These are phyloP conservation scores for Talaromyces amestolkiae DNA, from an alignment of 2,329 filamentous ascomycete species.

Conservation along the genomic window DNA sequence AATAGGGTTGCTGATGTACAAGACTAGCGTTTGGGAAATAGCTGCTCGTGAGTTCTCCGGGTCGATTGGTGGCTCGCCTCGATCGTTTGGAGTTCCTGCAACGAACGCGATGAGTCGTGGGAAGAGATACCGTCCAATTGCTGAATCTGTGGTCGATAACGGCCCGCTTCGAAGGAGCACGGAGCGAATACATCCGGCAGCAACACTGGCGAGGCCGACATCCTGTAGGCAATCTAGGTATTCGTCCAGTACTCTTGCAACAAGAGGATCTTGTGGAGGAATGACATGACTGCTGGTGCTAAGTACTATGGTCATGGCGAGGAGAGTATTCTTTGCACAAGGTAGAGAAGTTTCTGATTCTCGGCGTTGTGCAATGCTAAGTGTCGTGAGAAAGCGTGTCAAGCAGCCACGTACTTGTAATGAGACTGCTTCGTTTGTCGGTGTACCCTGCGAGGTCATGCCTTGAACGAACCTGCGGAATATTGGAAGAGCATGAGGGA, in stretches of 20 bases:
- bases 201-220: slow-evolving; percentile 68
- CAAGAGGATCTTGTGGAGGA: slow-evolving; percentile 69
- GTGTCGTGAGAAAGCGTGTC: slow-evolving; percentile 74
- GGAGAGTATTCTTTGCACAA: slow-evolving; percentile 88
- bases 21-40: slow-evolving; percentile 70
- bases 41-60: slow-evolving; percentile 71
- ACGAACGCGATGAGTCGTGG: slow-evolving; percentile 75
- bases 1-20: slow-evolving; percentile 58
- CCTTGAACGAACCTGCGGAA: slow-evolving; percentile 85
- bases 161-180: slow-evolving; percentile 66
- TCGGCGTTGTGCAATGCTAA: slow-evolving; percentile 49
- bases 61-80: slow-evolving; percentile 62
- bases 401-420: slow-evolving; percentile 79
- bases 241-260: slow-evolving; percentile 73
- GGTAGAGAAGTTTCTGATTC: slow-evolving; percentile 70
- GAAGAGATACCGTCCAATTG: slow-evolving; percentile 70
- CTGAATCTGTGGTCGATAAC: slow-evolving; percentile 65
- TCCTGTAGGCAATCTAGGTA: slow-evolving; percentile 74
- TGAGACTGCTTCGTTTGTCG: slow-evolving; percentile 51
- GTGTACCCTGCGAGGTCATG: slow-evolving; percentile 52
- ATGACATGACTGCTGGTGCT: slow-evolving; percentile 75
- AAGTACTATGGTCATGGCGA: slow-evolving; percentile 85
- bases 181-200: slow-evolving; percentile 83
- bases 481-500: slow-evolving; percentile 85
- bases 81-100: slow-evolving; percentile 49